Evolutionary conservation across 75 land plant species (phyloP).

Genomic region (Selaginella moellendorffii): DNA sequence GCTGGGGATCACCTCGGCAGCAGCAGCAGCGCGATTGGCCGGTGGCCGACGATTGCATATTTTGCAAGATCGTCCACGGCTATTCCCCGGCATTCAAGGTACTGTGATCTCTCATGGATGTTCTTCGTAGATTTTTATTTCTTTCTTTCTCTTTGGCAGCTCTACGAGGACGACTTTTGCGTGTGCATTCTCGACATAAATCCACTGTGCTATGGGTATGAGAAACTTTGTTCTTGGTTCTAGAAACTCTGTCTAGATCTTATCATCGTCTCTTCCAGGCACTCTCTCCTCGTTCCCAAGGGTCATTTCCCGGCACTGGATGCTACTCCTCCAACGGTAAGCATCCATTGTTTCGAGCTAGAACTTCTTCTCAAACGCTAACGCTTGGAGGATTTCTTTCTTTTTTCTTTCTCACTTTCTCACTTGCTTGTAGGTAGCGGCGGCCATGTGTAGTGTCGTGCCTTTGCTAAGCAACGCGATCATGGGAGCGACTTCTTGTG

Average conservation of each 20-base stretch:
- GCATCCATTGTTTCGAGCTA: slow-evolving; percentile 2
- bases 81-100: slow-evolving; percentile 22
- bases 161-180: slow-evolving; percentile 80
- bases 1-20: too few relatives aligned
- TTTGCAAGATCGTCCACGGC: slow-evolving; percentile 23
- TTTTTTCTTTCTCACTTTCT: background rate
- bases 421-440: slow-evolving; percentile 48
- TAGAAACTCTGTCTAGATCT: background rate
- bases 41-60: slow-evolving; percentile 12
- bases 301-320: slow-evolving; percentile 62
- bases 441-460: slow-evolving; percentile 76
- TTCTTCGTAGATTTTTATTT: too few relatives aligned
- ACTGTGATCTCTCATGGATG: background rate
- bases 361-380: background rate
- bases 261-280: slow-evolving; percentile 36
- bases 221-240: background rate
- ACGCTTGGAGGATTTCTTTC: background rate
- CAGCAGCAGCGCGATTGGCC: too few relatives aligned
- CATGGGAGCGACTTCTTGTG: slow-evolving; percentile 71
- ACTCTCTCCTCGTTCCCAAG: slow-evolving; percentile 76
- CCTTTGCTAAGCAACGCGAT: slow-evolving; percentile 70
- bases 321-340: slow-evolving; percentile 75
- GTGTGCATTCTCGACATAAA: slow-evolving; percentile 71
- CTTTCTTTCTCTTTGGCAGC: slow-evolving; percentile 30
- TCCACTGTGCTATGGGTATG: slow-evolving; percentile 78